These are phyloP conservation scores for Epicoccum sorghinum DNA, from an alignment of 2,329 filamentous ascomycete species.

Conservation along the genomic window DNA sequence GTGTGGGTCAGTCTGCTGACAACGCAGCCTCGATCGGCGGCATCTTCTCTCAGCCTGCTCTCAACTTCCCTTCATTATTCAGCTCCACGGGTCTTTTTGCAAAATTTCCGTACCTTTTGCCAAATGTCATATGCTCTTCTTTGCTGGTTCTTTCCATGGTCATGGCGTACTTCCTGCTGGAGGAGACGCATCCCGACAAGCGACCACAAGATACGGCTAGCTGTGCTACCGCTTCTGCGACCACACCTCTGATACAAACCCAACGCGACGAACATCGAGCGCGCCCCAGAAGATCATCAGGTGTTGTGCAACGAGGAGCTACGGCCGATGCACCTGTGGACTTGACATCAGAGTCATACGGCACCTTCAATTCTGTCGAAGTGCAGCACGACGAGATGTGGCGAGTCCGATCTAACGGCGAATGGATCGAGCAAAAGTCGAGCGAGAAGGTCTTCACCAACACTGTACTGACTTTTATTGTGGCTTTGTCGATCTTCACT, in stretches of 20 bases:
- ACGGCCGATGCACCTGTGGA: constrained; percentile 76
- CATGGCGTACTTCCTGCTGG: constrained; percentile 78
- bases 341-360: constrained; percentile 78
- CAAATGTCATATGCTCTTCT: constrained; percentile 81
- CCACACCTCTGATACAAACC: constrained; percentile 77
- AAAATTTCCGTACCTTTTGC: constrained; percentile 83
- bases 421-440: constrained; percentile 41
- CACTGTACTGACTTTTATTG: constrained; percentile 74
- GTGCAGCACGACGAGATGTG: constrained; percentile 61
- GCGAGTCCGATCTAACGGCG: constrained; percentile 57
- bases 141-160: constrained; percentile 80
- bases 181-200: constrained; percentile 89
- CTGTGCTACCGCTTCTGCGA: constrained; percentile 55
- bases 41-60: constrained; percentile 78
- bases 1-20: constrained; percentile 23
- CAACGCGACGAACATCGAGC: neutral
- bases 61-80: constrained; percentile 75
- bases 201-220: constrained; percentile 58
- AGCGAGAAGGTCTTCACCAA: constrained; percentile 61
- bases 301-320: constrained; percentile 62
- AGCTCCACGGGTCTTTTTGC: constrained; percentile 72
- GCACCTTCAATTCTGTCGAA: constrained; percentile 69
- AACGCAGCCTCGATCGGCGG: constrained; percentile 75
- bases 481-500: constrained; percentile 88
- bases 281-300: neutral